These are phyloP conservation scores for Boletus sp. DNA, from an alignment of 1,284 basidiomycete species.

Conservation along the genomic window DNA sequence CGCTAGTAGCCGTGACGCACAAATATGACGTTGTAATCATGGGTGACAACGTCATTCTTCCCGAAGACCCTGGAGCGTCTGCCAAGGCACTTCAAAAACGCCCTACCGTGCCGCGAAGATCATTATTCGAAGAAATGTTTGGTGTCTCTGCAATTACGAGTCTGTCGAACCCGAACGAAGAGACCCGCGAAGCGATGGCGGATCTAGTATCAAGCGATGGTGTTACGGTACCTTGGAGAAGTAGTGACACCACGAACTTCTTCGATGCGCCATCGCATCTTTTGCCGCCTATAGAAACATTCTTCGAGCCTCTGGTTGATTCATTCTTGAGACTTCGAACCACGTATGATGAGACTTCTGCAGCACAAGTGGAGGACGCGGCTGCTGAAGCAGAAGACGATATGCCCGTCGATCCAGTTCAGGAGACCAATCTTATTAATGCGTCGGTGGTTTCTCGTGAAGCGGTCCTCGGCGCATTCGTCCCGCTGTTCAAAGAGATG, in stretches of 20 bases:
- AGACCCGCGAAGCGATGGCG: conserved; percentile 15
- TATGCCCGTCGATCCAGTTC: conserved; percentile 39
- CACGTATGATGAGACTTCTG: conserved; percentile 26
- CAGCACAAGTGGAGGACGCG: conserved; percentile 20
- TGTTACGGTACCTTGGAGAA: conserved; percentile 35
- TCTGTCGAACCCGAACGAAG: conserved; percentile 16
- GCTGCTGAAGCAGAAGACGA: conserved; percentile 40
- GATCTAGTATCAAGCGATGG: conserved; percentile 20
- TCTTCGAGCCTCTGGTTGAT: conserved; percentile 74
- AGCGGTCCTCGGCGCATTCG: conserved; percentile 22
- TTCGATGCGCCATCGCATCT: conserved; percentile 79
- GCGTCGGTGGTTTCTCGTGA: conserved; percentile 13
- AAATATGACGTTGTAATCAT: conserved; percentile 61
- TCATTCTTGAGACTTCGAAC: conserved; percentile 52
- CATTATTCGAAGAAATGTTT: conserved; percentile 84
- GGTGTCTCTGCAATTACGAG: conserved; percentile 60
- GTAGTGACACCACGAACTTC: conserved; percentile 43
- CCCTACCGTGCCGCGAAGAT: conserved; percentile 40
- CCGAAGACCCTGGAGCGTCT: conserved; percentile 40
- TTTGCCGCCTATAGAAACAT: conserved; percentile 68
- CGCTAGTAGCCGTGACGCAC: conserved; percentile 62
- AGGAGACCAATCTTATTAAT: conserved; percentile 21
- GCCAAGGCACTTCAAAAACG: conserved; percentile 43
- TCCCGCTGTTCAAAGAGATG: conserved; percentile 28
- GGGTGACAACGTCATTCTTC: conserved; percentile 49